Percentiles rank a stretch among this genome's conserved stretches.
phyloP scores from a whole-genome alignment of 1,284 basidiomycete species.

The Ceratobasidium sp. region DNA sequence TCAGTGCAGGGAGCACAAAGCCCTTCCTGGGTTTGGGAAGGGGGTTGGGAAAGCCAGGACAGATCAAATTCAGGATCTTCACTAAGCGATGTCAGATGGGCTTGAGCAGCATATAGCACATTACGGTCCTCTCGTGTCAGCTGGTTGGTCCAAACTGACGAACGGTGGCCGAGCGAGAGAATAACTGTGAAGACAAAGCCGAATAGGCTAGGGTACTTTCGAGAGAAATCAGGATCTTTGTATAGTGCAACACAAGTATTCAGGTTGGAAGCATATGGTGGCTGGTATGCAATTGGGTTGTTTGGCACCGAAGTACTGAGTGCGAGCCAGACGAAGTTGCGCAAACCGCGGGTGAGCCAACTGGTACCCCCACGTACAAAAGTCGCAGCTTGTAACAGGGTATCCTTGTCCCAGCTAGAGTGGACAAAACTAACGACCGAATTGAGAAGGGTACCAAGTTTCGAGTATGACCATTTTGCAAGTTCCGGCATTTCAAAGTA shows the following conservation, averaged over 20 bases:
- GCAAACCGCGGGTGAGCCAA: too few relatives aligned
- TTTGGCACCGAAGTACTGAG: too few relatives aligned
- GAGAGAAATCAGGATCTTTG: background rate
- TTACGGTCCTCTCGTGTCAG: background rate
- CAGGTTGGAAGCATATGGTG: background rate
- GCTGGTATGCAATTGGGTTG: too few relatives aligned
- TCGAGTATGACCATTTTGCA: background rate
- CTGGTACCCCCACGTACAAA: too few relatives aligned
- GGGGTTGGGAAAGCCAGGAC: background rate
- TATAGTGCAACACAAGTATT: background rate
- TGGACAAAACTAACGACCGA: background rate
- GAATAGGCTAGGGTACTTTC: background rate
- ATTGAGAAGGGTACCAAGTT: background rate
- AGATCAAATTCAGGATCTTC: background rate
- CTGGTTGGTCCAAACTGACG: background rate
- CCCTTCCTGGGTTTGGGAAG: background rate
- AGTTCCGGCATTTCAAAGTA: background rate
- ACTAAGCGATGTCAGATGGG: background rate
- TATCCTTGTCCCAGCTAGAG: background rate
- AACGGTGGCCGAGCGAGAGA: conserved; percentile 10
- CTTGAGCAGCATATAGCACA: background rate
- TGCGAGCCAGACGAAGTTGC: too few relatives aligned
- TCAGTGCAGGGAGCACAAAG: background rate
- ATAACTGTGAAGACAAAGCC: conserved; percentile 4
- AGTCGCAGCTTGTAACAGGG: background rate